Base-by-base conservation (phyloP, 495 filamentous ascomycete genomes). In the Ascodesmis nigricans region DNA sequence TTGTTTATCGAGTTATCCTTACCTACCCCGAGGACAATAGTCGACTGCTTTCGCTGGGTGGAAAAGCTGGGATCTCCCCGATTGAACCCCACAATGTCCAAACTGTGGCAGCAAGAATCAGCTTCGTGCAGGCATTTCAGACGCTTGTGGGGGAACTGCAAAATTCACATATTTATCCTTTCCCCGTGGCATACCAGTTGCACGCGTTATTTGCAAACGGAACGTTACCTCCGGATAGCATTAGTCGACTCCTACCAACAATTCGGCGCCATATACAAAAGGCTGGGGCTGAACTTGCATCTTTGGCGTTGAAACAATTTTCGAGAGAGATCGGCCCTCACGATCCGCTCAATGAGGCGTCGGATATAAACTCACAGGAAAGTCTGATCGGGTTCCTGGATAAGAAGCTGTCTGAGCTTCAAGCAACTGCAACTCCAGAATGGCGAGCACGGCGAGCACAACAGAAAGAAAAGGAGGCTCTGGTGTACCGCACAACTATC, bases 401-500 rank as follows among this genome's bases (percentile, higher is more conserved):
- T 3, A 22, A n/a, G n/a, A n/a, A n/a, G n/a, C n/a, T n/a, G n/a
- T n/a, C n/a, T n/a, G n/a, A n/a, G n/a, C n/a, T n/a, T n/a, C n/a
- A n/a, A n/a, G n/a, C n/a, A n/a, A n/a, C n/a, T 8, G 29, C 27
- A 39, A 36, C 35, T 29, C 45, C n/a, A 36, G 51, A 27, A 46
- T 39, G 29, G 35, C n/a, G n/a, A n/a, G n/a, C n/a, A n/a, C n/a
- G n/a, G n/a, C n/a, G n/a, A n/a, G n/a, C n/a, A n/a, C 31, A 28
- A 14, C 18, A 15, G 7, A 28, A 45, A 49, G 17, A 53, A 36
- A 26, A 50, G 5, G 39, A 53, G 33, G 49, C 47, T 2, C 55
- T 58, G 30, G 59, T 81, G 22, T 65, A 72, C 35, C 65, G 67
- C 18, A 67, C 61, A 5, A 58, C 55, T n/a, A 64, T 83, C 18